phyloP scores from a whole-genome alignment of 495 filamentous ascomycete genomes.

The Penicillium mononematosum region DNA sequence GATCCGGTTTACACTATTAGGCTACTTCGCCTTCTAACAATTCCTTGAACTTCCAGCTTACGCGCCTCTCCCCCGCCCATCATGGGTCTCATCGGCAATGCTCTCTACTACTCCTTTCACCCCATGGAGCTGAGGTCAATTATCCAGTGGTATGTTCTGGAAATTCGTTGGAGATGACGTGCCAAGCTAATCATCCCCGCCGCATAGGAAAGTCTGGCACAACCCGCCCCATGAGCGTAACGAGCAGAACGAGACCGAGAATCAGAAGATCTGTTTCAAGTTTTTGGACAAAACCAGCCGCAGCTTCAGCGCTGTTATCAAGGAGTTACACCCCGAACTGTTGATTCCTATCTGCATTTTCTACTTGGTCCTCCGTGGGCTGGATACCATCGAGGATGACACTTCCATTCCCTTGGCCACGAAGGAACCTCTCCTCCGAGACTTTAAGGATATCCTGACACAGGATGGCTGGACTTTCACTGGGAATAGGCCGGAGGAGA shows the following conservation, averaged over 20 bases:
- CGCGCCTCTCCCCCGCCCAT: slow-evolving; percentile 23
- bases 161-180: not conserved
- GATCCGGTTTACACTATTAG: not conserved
- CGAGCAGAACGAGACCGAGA: slow-evolving; percentile 66
- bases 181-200: slow-evolving; percentile 1
- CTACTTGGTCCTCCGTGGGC: slow-evolving; percentile 84
- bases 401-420: slow-evolving; percentile 79
- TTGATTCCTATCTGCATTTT: slow-evolving; percentile 89
- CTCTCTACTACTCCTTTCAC: slow-evolving; percentile 76
- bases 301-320: slow-evolving; percentile 90
- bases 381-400: slow-evolving; percentile 98
- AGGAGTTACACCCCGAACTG: slow-evolving; percentile 91
- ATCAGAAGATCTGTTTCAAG: slow-evolving; percentile 76
- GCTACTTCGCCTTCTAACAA: not conserved
- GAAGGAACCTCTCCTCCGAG: slow-evolving; percentile 84
- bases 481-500: slow-evolving; percentile 86
- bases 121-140: slow-evolving; percentile 77
- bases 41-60: slow-evolving; percentile 2
- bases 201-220: slow-evolving; percentile 89
- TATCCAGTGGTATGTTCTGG: slow-evolving; percentile 75
- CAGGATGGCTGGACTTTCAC: slow-evolving; percentile 87
- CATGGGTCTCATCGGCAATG: slow-evolving; percentile 56
- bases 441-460: slow-evolving; percentile 74
- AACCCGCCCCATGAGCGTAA: slow-evolving; percentile 86
- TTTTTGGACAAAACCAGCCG: slow-evolving; percentile 86